Evolutionary conservation across 805 yeast genomes (phyloP).

Genomic region (Zygosaccharomyces rouxii): DNA sequence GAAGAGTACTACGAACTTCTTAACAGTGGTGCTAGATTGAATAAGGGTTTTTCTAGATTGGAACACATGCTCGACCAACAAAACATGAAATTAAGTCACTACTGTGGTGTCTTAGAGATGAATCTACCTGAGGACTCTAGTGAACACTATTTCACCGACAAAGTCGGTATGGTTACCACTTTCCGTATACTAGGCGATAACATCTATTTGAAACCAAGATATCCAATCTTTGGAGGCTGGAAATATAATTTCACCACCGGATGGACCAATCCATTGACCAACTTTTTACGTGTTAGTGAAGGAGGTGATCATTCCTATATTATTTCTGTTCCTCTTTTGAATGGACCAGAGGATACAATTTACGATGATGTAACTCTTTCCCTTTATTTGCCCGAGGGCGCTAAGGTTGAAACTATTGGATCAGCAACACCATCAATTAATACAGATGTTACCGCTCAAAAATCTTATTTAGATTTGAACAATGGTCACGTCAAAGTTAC

Average conservation of each 20-base stretch:
- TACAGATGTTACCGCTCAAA: slow-evolving; percentile 32
- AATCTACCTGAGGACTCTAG: slow-evolving; percentile 47
- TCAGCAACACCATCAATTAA: slow-evolving; percentile 45
- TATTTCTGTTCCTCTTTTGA: slow-evolving; percentile 64
- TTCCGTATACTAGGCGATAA: slow-evolving; percentile 40
- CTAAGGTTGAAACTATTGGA: slow-evolving; percentile 52
- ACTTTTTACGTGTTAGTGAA: slow-evolving; percentile 44
- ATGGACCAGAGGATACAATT: slow-evolving; percentile 64
- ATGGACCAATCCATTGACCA: slow-evolving; percentile 64
- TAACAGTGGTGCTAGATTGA: slow-evolving; percentile 69
- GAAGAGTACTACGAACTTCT: slow-evolving; percentile 83
- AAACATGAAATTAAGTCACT: slow-evolving; percentile 49
- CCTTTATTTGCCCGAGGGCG: slow-evolving; percentile 83
- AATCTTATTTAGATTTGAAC: slow-evolving; percentile 67
- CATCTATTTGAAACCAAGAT: slow-evolving; percentile 74
- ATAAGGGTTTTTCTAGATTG: slow-evolving; percentile 70
- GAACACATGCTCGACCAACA: slow-evolving; percentile 62
- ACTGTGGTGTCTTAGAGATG: slow-evolving; percentile 57
- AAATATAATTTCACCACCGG: slow-evolving; percentile 91
- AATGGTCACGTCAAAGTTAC: slow-evolving; percentile 75
- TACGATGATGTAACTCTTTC: slow-evolving; percentile 59
- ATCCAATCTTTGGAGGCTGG: slow-evolving; percentile 97
- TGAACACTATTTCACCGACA: slow-evolving; percentile 80
- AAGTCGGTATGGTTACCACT: slow-evolving; percentile 91
- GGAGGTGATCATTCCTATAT: slow-evolving; percentile 47